Evolutionary conservation across 176 grass and related monocot species (phyloP).

Genomic region (Canna indica): DNA sequence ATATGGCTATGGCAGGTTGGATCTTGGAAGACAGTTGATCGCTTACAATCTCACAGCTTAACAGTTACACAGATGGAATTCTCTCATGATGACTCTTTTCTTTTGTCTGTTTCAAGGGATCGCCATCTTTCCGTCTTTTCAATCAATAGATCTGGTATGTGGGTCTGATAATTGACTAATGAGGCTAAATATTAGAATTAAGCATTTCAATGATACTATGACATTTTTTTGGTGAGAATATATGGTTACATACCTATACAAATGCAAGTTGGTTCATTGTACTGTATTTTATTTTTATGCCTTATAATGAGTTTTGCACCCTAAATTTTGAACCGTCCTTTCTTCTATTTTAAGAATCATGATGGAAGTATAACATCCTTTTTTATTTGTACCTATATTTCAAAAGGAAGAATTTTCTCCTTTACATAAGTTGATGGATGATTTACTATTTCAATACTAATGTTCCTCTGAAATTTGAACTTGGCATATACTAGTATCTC

Average conservation of each 20-base stretch:
- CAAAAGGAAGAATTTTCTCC: background rate
- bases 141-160: conserved; percentile 43
- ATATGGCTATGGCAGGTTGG: conserved; percentile 96
- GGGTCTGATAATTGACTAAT: background rate
- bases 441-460: background rate
- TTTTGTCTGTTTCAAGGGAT: conserved; percentile 83
- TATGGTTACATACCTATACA: too few species aligned
- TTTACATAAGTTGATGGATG: background rate
- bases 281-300: too few species aligned
- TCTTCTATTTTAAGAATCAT: background rate
- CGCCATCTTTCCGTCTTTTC: conserved; percentile 66
- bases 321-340: too few species aligned
- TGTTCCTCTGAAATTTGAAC: background rate
- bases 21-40: conserved; percentile 77
- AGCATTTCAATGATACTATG: background rate
- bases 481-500: background rate
- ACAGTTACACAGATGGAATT: conserved; percentile 97
- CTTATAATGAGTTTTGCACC: too few species aligned
- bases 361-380: background rate
- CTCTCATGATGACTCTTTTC: conserved; percentile 61
- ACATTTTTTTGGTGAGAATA: background rate
- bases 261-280: too few species aligned
- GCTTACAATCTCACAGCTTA: conserved; percentile 78
- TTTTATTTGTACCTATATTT: background rate
- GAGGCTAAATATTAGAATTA: conserved; percentile 11